These are phyloP conservation scores for Cruciata laevipes DNA, from an alignment of 257 asterid genomes.

Conservation along the genomic window DNA sequence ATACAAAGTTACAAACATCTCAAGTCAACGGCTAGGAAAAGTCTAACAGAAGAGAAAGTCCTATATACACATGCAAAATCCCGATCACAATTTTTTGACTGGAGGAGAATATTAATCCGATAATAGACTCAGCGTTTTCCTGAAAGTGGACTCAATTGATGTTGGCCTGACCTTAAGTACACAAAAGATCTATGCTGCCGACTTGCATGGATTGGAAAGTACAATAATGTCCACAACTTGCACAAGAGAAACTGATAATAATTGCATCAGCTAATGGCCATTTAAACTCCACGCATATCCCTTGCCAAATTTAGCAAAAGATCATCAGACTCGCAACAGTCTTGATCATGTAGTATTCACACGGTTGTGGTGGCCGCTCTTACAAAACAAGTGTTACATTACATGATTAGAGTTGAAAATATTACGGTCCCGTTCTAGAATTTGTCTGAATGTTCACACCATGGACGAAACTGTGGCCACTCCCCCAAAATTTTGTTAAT, in stretches of 20 bases:
- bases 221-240: neutral
- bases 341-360: neutral
- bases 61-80: neutral
- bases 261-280: neutral
- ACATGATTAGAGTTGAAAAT: too few relatives aligned
- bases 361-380: too few relatives aligned
- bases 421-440: too few relatives aligned
- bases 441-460: too few relatives aligned
- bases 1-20: neutral
- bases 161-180: neutral
- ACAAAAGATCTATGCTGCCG: neutral
- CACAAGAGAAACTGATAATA: neutral
- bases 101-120: too few relatives aligned
- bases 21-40: slow-evolving; percentile 4
- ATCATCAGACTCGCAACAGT: too few relatives aligned
- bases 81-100: too few relatives aligned
- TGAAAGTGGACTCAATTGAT: neutral
- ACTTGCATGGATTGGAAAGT: neutral
- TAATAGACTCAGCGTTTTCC: too few relatives aligned
- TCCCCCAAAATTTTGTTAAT: too few relatives aligned
- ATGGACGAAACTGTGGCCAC: too few relatives aligned
- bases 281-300: neutral
- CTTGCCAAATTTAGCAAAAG: neutral
- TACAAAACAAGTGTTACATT: too few relatives aligned
- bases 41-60: neutral